These are phyloP conservation scores for Neonectria magnoliae DNA, from an alignment of 2,329 filamentous ascomycete species.

Conservation along the genomic window DNA sequence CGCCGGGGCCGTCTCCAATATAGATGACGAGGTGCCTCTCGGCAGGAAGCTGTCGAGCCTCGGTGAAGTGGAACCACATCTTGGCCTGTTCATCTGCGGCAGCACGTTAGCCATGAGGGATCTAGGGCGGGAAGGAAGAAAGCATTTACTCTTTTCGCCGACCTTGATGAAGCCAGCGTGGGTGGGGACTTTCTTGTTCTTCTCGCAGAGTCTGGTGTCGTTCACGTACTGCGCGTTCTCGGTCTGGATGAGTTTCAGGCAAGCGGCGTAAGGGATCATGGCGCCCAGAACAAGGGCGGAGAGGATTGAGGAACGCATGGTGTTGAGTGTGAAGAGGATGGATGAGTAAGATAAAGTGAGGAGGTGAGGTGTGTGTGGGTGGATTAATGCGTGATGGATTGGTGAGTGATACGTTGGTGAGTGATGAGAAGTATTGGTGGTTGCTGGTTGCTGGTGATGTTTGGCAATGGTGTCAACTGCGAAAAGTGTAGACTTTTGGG, in stretches of 20 bases:
- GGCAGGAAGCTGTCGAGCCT: neutral
- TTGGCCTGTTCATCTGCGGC: neutral
- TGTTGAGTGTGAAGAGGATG: neutral
- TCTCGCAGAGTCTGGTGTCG: neutral
- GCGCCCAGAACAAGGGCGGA: neutral
- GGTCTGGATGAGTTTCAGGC: neutral
- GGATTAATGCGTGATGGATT: neutral
- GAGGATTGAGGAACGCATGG: neutral
- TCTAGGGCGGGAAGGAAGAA: neutral
- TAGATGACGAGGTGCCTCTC: conserved; percentile 8
- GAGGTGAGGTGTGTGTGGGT: no score
- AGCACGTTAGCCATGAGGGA: neutral
- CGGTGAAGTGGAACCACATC: conserved; percentile 13
- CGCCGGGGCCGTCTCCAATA: conserved; percentile 16
- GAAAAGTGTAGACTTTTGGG: neutral
- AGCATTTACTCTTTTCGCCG: neutral
- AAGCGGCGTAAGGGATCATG: neutral
- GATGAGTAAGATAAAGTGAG: neutral
- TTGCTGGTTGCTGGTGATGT: neutral
- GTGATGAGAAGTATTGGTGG: neutral
- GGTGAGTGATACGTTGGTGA: neutral
- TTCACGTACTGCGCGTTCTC: neutral
- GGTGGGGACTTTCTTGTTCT: neutral
- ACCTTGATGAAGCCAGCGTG: neutral
- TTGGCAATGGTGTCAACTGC: neutral